Base-by-base conservation (phyloP, 2,329 filamentous ascomycete genomes). In the Fusarium gaditjirri region DNA sequence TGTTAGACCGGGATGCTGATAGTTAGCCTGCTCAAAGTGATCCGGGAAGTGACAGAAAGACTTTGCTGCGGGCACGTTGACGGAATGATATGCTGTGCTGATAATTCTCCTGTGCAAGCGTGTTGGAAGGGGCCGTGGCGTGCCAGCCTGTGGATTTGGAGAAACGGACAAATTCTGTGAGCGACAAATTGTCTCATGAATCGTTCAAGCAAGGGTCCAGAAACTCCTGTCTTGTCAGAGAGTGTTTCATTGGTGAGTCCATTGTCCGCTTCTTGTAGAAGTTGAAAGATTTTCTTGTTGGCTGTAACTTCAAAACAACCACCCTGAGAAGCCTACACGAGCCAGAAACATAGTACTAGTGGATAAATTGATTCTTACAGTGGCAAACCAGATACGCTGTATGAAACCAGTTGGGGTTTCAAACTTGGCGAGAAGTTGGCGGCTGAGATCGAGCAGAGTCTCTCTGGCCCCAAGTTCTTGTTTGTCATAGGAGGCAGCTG, bases 111-210 rank as follows among this genome's bases (percentile, higher is more conserved):
- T 47, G 39, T 13, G 67, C 25, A 2, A 65, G 67, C 5, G 55
- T 68, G n/a, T 68, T 68, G 19, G 67, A 70, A 23, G 70, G 58
- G 1, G 55, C 38, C 14, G 67, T 72, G 19, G 70, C 36, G 7
- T 68, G 67, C 63, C 63, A 72, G 17, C 67, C 63, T 14, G 27
- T 59, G 16, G 38, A 10, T 25, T 67, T 60, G 23, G 49, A 66
- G 50, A 59, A 69, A 8, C 35, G 12, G 8, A 66, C 68, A 8
- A 8, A 71, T 54, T 8, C 39, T 53, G 27, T 72, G 59, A 5
- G 70, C 63, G 12, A 55, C 55, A 56, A 72, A 70, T 33, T 72
- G 67, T 39, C 70, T 64, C 70, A 72, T 72, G 41, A 70, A 70
- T 2, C 69, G 62, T 13, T 58, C 42, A 7, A 72, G 62, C 3